Percentiles rank a stretch among this genome's conserved stretches.
Conservation (phyloP, 495 filamentous ascomycete genomes). For the Bombardia bombarda region DNA sequence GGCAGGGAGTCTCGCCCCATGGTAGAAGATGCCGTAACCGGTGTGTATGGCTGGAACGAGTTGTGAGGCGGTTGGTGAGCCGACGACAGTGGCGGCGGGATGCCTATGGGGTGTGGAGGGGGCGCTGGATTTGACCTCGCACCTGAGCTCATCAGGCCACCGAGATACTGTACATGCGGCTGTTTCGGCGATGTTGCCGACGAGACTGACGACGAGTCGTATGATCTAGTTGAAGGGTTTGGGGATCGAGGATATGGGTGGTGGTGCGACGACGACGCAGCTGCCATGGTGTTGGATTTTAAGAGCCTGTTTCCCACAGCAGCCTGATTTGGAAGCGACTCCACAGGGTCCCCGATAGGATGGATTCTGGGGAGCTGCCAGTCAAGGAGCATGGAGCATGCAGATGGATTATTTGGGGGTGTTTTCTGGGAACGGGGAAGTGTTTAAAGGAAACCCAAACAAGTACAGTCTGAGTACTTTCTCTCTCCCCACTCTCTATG, state of each 20-base stretch:
- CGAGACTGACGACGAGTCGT: slow-evolving; percentile 48
- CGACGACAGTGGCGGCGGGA: slow-evolving; percentile 29
- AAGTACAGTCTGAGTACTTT: slow-evolving; percentile 4
- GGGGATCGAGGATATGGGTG: slow-evolving; percentile 47
- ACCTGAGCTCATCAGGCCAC: slow-evolving; percentile 37
- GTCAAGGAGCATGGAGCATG: slow-evolving; percentile 42
- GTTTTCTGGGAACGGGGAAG: slow-evolving; percentile 13
- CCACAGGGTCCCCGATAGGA: slow-evolving; percentile 32
- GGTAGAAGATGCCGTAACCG: slow-evolving; percentile 34
- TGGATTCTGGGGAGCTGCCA: slow-evolving; percentile 30
- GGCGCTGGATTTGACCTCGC: slow-evolving; percentile 27
- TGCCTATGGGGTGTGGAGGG: slow-evolving; percentile 36
- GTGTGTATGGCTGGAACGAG: slow-evolving; percentile 39
- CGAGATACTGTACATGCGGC: slow-evolving; percentile 35
- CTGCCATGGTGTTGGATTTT: slow-evolving; percentile 40
- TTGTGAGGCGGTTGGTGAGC: slow-evolving; percentile 19
- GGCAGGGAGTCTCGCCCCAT: slow-evolving; percentile 47
- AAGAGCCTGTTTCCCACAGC: slow-evolving; percentile 18
- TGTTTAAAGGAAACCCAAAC: slow-evolving; percentile 16
- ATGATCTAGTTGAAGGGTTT: slow-evolving; percentile 43
- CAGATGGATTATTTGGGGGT: slow-evolving; percentile 23
- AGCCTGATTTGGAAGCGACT: slow-evolving; percentile 27
- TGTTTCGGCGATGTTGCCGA: slow-evolving; percentile 47
- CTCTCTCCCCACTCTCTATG: slow-evolving; percentile 6
- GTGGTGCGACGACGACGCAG: slow-evolving; percentile 23